phyloP scores from a whole-genome alignment of 768 basidiomycete genomes.

The Leccinum fibrillosum region DNA sequence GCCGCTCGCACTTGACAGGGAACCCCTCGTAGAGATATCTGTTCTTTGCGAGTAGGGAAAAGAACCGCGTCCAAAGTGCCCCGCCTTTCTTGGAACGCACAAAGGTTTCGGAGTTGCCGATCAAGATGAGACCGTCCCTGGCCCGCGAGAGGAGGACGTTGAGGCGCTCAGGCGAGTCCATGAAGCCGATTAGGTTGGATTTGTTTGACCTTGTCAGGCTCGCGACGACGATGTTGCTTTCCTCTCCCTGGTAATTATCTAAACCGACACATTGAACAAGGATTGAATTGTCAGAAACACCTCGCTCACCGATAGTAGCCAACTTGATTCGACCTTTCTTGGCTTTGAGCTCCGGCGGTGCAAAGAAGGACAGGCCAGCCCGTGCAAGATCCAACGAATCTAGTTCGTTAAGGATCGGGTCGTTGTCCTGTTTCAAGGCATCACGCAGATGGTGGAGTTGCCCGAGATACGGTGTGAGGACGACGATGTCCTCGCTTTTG shows the following conservation, averaged over 20 bases:
- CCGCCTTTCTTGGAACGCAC: constrained; percentile 7
- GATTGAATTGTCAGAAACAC: neutral
- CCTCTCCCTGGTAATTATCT: constrained; percentile 80
- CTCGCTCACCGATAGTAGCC: constrained; percentile 58
- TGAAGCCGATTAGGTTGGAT: constrained; percentile 60
- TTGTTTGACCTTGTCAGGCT: constrained; percentile 61
- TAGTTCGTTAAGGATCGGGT: constrained; percentile 60
- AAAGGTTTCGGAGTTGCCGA: constrained; percentile 47
- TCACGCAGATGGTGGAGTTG: constrained; percentile 52
- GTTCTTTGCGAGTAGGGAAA: constrained; percentile 2
- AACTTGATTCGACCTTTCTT: constrained; percentile 43
- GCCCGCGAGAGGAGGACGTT: constrained; percentile 71
- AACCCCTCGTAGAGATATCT: constrained; percentile 31
- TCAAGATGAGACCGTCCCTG: constrained; percentile 58
- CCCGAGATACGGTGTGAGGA: constrained; percentile 67
- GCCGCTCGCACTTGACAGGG: constrained; percentile 53
- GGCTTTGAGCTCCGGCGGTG: constrained; percentile 37
- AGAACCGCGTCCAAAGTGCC: constrained; percentile 8
- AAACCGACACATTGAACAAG: neutral
- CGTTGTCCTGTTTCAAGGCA: constrained; percentile 41
- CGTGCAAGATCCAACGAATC: constrained; percentile 55
- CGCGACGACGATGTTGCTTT: constrained; percentile 63
- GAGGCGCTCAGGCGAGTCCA: constrained; percentile 64
- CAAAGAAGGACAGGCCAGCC: constrained; percentile 44
- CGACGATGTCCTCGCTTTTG: constrained; percentile 55